These are phyloP conservation scores for Candida argentea DNA, from an alignment of 805 yeast genomes.

Conservation along the genomic window DNA sequence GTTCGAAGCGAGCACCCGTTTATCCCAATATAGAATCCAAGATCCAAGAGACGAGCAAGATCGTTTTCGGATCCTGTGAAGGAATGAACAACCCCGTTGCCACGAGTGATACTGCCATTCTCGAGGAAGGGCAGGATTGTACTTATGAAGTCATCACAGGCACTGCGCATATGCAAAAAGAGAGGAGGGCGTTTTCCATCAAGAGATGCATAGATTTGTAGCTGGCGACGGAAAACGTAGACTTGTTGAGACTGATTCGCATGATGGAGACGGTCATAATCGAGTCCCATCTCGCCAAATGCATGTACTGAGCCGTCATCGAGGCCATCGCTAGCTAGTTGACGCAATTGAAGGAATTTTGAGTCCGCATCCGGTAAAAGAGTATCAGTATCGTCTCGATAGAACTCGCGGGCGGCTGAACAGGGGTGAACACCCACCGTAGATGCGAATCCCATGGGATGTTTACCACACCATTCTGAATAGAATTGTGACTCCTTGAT, in stretches of 20 bases:
- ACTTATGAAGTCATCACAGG: slow-evolving; percentile 66
- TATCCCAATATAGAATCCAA: slow-evolving; percentile 67
- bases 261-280: slow-evolving; percentile 80
- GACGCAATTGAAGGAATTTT: slow-evolving; percentile 40
- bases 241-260: slow-evolving; percentile 61
- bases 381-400: slow-evolving; percentile 26
- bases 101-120: slow-evolving; percentile 27
- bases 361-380: slow-evolving; percentile 18
- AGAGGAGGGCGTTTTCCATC: slow-evolving; percentile 51
- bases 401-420: slow-evolving; percentile 44
- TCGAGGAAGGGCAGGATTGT: slow-evolving; percentile 54
- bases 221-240: slow-evolving; percentile 60
- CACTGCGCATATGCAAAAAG: slow-evolving; percentile 83
- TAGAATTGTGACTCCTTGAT: slow-evolving; percentile 58
- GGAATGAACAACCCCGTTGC: slow-evolving; percentile 86
- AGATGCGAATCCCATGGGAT: slow-evolving; percentile 31
- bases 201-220: slow-evolving; percentile 45
- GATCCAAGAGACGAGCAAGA: slow-evolving; percentile 40
- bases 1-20: slow-evolving; percentile 91
- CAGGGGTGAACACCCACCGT: slow-evolving; percentile 98
- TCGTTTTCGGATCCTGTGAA: slow-evolving; percentile 79
- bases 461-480: slow-evolving; percentile 39
- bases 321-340: slow-evolving; percentile 39
- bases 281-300: slow-evolving; percentile 93
- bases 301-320: slow-evolving; percentile 53